Evolutionary conservation across 225 moss, liverwort and hornwort genomes (phyloP), one percentile per base, ranked within the genome.

Genomic region (Straminergon stramineum): DNA sequence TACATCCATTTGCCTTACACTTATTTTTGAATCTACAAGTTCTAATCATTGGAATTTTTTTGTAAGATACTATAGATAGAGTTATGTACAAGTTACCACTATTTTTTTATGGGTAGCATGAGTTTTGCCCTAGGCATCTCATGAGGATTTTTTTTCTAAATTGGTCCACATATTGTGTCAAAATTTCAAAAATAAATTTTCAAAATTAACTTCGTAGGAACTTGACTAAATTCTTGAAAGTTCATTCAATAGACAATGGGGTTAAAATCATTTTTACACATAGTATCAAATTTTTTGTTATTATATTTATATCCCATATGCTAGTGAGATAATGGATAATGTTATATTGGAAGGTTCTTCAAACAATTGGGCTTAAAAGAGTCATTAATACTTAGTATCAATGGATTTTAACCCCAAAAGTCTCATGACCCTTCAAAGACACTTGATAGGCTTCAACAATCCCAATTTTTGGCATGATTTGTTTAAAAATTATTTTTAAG

Each of bases 381-480:
- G 3, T 74, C 1, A 5, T 43, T 17, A 39, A 45, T 2, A 45
- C 28, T 45, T 17, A 45, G 13, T 28, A 1, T 17, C 17, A 74
- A 74, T 45, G 11, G 3, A 30, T 74, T 17, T 28, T 48, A 27
- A 26, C 8, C 6, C 28, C 6, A 15, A 27, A 43, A 43, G 73
- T 28, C 17, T 6, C 3, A 28, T 43, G 43, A 16, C 2, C 10
- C 2, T 5, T 27, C 5, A 4, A 1, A 1, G 1, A 43, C 6
- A 27, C 5, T 41, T 43, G 3, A 73, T 16, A 16, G 8, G 39
- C 9, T 73, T 11, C 5, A 17, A 27, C 15, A 9, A 41, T 27
- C 5, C 26, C 26, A 41, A 37, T 15, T 41, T 71, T 26, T 15
- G 2, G 28, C 3, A 73, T 73, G 15, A 28, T 13, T 43, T 73